phyloP scores from a whole-genome alignment of 75 land plant genomes.

The Selaginella tamariscina region DNA sequence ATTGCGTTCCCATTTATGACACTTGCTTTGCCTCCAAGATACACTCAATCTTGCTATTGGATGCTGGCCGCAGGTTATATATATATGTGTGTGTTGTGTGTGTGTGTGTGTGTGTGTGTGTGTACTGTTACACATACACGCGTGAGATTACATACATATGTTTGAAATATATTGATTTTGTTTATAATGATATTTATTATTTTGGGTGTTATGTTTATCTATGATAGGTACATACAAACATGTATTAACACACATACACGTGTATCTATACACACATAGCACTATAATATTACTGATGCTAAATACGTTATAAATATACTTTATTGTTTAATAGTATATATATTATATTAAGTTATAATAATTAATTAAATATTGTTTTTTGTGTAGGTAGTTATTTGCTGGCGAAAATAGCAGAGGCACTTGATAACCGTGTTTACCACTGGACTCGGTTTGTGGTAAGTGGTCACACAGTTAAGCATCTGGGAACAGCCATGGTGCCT shows the following conservation, averaged over 20 bases:
- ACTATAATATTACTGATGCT: constrained; percentile 6
- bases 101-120: no score
- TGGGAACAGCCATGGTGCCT: constrained; percentile 97
- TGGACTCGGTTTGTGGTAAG: constrained; percentile 73
- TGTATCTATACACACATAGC: no score
- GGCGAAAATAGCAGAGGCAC: constrained; percentile 87
- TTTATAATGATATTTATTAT: no score
- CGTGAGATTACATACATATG: no score
- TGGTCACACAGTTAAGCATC: constrained; percentile 92
- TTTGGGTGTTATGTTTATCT: no score
- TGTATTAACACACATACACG: no score
- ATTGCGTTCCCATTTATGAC: not conserved
- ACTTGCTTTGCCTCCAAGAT: not conserved
- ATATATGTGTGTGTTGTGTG: not conserved
- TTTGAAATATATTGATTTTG: no score
- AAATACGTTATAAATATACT: not conserved
- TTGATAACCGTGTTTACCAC: constrained; percentile 61
- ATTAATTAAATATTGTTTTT: not conserved
- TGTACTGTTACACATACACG: no score
- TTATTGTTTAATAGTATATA: no score
- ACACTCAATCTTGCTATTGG: not conserved
- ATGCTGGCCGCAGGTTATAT: not conserved
- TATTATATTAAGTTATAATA: not conserved
- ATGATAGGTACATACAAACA: no score
- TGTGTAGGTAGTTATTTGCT: constrained; percentile 70